Percentiles rank a stretch among this genome's conserved stretches.
These are phyloP conservation scores for Pholiota microspora DNA, from an alignment of 768 basidiomycete genomes.

Conservation along the genomic window DNA sequence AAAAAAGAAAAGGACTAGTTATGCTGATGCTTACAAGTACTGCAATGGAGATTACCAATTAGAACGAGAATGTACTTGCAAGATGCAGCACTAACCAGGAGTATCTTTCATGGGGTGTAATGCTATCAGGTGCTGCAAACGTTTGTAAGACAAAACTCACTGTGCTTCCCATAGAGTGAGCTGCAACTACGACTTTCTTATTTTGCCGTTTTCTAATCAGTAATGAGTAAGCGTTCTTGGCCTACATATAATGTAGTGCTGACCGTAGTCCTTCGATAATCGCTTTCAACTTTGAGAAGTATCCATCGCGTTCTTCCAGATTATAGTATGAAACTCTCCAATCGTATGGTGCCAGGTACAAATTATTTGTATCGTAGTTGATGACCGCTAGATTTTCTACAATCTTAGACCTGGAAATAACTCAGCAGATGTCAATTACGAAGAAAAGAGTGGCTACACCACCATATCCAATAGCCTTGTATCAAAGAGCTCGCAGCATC, in stretches of 20 bases:
- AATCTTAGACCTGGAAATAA: constrained; percentile 70
- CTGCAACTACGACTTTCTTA: constrained; percentile 79
- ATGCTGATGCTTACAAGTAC: constrained; percentile 73
- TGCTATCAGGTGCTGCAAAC: not conserved
- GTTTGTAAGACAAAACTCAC: constrained; percentile 36
- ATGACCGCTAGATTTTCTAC: constrained; percentile 93
- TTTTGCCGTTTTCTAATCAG: constrained; percentile 57
- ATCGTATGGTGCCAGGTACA: constrained; percentile 84
- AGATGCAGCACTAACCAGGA: constrained; percentile 41
- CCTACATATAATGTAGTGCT: constrained; percentile 18
- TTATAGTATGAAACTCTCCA: constrained; percentile 90
- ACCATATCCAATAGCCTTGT: constrained; percentile 96
- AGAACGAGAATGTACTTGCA: not conserved
- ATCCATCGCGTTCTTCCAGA: constrained; percentile 87
- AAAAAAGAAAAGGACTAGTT: not conserved
- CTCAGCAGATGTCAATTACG: not conserved
- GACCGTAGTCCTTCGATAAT: constrained; percentile 81
- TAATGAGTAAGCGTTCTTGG: not conserved
- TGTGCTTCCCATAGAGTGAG: constrained; percentile 85
- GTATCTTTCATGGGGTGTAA: constrained; percentile 28
- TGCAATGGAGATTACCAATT: constrained; percentile 23
- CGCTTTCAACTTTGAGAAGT: constrained; percentile 79
- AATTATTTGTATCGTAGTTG: constrained; percentile 89
- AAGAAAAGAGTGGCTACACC: not conserved
- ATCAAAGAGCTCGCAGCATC: constrained; percentile 86